Evolutionary conservation across 192 early-diverging fungal species (phyloP).

Genomic region (Funneliformis mosseae): DNA sequence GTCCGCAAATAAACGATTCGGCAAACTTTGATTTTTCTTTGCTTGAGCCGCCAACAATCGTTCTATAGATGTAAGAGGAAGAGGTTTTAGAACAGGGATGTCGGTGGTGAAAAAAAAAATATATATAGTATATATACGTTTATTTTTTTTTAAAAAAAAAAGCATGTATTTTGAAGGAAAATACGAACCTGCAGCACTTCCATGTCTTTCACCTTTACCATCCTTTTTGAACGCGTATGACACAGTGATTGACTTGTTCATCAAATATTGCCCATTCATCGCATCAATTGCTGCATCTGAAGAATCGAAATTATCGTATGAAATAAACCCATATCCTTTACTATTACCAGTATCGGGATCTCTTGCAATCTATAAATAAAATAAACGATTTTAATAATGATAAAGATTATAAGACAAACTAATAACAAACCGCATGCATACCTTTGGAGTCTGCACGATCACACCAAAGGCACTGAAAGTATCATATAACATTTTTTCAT

Average conservation of each 20-base stretch:
- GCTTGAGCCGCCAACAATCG: constrained; percentile 90
- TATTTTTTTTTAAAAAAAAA: background rate
- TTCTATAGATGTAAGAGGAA: constrained; percentile 53
- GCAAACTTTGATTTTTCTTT: constrained; percentile 74
- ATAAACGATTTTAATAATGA: background rate
- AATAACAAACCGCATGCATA: constrained; percentile 6
- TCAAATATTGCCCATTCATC: constrained; percentile 97
- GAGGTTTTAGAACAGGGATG: background rate
- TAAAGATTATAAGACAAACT: background rate
- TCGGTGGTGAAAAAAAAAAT: background rate
- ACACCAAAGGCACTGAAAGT: constrained; percentile 95
- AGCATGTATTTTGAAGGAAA: background rate
- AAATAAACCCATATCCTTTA: constrained; percentile 93
- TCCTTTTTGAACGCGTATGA: constrained; percentile 98
- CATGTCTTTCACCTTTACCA: constrained; percentile 95
- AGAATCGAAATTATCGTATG: constrained; percentile 91
- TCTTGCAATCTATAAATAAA: constrained; percentile 61
- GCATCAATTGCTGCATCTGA: constrained; percentile 97
- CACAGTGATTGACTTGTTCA: constrained; percentile 90
- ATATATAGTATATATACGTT: too few relatives aligned
- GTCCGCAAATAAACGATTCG: constrained; percentile 75
- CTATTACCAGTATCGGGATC: constrained; percentile 84
- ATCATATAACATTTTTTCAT: constrained; percentile 91
- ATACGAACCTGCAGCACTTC: constrained; percentile 79
- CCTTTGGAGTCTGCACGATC: constrained; percentile 83